Percentiles rank a stretch among this genome's conserved stretches.
Evolutionary conservation across 345 rosid species (phyloP).

Genomic region (Kernera saxatilis): DNA sequence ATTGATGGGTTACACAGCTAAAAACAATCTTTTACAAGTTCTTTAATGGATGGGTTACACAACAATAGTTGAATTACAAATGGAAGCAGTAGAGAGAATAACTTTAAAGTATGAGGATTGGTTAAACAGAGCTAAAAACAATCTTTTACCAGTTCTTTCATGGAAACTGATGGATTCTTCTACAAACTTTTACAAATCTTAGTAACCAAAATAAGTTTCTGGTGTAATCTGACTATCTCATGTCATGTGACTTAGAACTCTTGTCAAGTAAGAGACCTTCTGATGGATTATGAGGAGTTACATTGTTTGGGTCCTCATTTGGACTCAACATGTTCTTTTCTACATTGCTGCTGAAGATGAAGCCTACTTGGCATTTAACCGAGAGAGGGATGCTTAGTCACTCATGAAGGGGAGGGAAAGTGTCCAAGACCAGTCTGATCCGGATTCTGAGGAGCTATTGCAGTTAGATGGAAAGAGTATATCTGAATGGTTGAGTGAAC

Average conservation of each 20-base stretch:
- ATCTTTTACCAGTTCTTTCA: neutral
- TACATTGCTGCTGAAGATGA: constrained; percentile 86
- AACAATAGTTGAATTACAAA: no score
- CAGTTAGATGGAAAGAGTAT: constrained; percentile 56
- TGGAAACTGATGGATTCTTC: neutral
- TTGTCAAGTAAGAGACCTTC: constrained; percentile 2
- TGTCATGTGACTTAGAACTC: constrained; percentile 2
- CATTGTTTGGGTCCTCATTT: constrained; percentile 19
- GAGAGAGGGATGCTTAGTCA: constrained; percentile 51
- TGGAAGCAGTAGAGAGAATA: neutral
- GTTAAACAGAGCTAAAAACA: neutral
- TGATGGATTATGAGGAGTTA: constrained; percentile 4
- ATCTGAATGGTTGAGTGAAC: constrained; percentile 54
- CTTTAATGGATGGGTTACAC: no score
- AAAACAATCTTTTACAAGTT: no score
- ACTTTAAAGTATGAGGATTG: neutral
- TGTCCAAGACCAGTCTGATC: constrained; percentile 15
- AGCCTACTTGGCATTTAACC: constrained; percentile 49
- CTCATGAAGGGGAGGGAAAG: constrained; percentile 44
- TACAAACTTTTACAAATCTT: neutral
- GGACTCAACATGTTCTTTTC: constrained; percentile 51
- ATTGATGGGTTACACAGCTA: no score
- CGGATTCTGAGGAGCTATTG: constrained; percentile 42
- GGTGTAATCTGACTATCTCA: neutral
- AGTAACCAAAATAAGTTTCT: neutral